These are phyloP conservation scores for Cardamine occulta DNA, from an alignment of 345 rosid species.

Conservation along the genomic window DNA sequence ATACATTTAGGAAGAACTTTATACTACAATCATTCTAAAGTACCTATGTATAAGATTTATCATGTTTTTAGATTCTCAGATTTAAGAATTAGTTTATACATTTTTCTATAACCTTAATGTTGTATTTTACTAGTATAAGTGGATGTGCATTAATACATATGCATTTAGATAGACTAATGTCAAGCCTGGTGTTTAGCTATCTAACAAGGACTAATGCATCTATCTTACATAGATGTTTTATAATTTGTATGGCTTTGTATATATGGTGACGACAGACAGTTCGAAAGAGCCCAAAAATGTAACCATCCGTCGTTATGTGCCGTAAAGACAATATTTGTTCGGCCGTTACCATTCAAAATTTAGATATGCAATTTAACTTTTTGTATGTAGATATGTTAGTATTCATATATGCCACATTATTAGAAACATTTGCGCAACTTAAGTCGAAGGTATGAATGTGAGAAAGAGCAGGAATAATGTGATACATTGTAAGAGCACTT, in stretches of 20 bases:
- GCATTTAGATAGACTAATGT: neutral
- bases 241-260: neutral
- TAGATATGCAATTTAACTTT: neutral
- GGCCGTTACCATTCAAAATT: neutral
- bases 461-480: conserved; percentile 22
- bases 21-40: neutral
- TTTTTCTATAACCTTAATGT: neutral
- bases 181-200: conserved; percentile 14
- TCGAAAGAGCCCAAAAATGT: conserved; percentile 6
- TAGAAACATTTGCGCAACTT: conserved; percentile 1
- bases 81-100: neutral
- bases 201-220: conserved; percentile 12
- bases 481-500: conserved; percentile 34
- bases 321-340: neutral
- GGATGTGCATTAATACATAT: neutral
- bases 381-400: neutral
- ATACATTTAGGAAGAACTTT: neutral
- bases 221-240: neutral
- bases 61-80: neutral
- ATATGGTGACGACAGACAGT: neutral
- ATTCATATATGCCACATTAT: conserved; percentile 12
- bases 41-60: neutral
- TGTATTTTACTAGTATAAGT: conserved; percentile 6
- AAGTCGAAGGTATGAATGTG: conserved; percentile 19
- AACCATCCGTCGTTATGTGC: neutral